Evolutionary conservation across 306 rosid species (phyloP), one percentile per base, ranked within the genome.

Genomic region (Malus fusca): DNA sequence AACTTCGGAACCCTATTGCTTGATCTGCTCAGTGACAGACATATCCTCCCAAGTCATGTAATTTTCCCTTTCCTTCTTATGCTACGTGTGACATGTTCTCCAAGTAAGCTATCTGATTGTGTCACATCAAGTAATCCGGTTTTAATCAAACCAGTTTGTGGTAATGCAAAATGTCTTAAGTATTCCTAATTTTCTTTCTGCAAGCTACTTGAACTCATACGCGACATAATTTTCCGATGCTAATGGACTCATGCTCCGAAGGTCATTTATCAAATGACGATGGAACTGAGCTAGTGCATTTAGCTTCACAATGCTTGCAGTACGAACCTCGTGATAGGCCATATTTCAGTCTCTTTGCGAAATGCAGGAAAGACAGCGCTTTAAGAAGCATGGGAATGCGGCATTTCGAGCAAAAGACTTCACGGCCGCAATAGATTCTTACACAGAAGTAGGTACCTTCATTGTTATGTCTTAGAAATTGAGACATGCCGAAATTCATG

Each of bases 261-360:
- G 96, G 88, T 68, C 93, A 90, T 86, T 87, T 90, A 87, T 90
- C 96, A 60, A 94, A 84, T 69, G 97, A 94, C 42, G 96, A 92
- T 60, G 95, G 96, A 78, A 83, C 91, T 58, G 97, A 91, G 79
- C 43, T 91, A 73, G 94, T 94, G 83, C 73, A 85, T 73, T 83
- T 92, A 78, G 97, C 96, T 75, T 87, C 96, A 10, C 88, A 93
- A 46, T 94, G 98, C 85, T 85, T 92, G 80, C 93, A 92, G 40
- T 90, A 87, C 82, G 95, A 92, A 80, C 86, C 96, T 68, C 97
- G 94, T 55, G 91, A 91, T 81, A 85, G 98, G 88, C 98, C 98
- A 79, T 88, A 90, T 88, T 81, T 87, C 60, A 94, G 86, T 84
- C 90, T 25, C 92, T 94, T 92, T 69, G 95, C 74, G 95, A 92